Conservation (phyloP, 495 filamentous ascomycete genomes). For the Saxophila tyrrhenica region DNA sequence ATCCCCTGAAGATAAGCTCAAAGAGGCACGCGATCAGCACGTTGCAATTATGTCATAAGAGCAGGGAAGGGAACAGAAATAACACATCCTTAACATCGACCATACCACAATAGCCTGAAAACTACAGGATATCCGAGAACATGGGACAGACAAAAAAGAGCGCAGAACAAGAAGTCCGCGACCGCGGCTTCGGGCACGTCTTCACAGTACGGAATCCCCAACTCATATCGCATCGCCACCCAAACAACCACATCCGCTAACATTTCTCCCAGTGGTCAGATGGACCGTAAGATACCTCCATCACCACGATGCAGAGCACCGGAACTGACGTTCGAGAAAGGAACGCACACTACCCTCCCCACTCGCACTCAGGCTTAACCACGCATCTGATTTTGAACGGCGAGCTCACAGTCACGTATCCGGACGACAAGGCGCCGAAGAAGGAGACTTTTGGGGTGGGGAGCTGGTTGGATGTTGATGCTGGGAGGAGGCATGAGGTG, state of each 20-base stretch:
- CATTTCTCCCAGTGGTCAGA: constrained; percentile 31
- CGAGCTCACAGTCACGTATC: constrained; percentile 61
- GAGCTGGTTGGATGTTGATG: constrained; percentile 64
- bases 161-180: background rate
- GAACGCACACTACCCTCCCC: constrained; percentile 64
- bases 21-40: background rate
- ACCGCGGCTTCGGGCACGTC: background rate
- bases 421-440: constrained; percentile 45
- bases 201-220: too few species aligned
- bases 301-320: background rate
- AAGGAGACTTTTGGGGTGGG: constrained; percentile 61
- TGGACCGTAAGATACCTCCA: constrained; percentile 44
- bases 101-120: background rate
- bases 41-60: background rate
- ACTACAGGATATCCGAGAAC: background rate
- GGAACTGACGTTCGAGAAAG: constrained; percentile 26
- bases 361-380: constrained; percentile 56
- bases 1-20: background rate
- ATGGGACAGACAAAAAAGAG: background rate
- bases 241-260: background rate
- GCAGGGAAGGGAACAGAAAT: background rate
- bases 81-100: background rate
- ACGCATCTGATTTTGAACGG: constrained; percentile 70
- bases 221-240: background rate
- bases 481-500: constrained; percentile 62